phyloP scores from a whole-genome alignment of 805 yeast genomes.

The Ogataea neopini region DNA sequence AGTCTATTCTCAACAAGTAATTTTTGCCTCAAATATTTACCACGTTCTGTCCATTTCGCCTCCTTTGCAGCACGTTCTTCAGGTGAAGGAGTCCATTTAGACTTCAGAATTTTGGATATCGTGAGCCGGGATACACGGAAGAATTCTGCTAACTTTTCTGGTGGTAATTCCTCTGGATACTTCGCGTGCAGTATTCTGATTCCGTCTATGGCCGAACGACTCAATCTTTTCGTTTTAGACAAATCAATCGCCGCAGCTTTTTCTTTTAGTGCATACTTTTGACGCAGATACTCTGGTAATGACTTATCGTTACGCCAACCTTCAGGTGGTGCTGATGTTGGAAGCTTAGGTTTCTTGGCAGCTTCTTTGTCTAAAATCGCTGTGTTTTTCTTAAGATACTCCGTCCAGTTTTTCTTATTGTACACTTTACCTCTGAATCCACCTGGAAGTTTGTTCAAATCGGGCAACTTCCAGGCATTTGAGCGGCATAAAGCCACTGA shows the following conservation, averaged over 20 bases:
- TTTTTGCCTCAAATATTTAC: slow-evolving; percentile 33
- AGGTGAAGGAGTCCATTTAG: slow-evolving; percentile 70
- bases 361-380: slow-evolving; percentile 19
- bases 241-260: slow-evolving; percentile 61
- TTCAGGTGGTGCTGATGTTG: slow-evolving; percentile 40
- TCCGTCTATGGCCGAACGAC: slow-evolving; percentile 68
- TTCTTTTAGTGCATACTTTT: slow-evolving; percentile 61
- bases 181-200: slow-evolving; percentile 55
- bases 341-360: slow-evolving; percentile 13
- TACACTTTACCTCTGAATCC: slow-evolving; percentile 37
- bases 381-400: slow-evolving; percentile 24
- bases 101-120: slow-evolving; percentile 72
- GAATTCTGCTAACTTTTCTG: slow-evolving; percentile 58
- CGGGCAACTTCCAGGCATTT: slow-evolving; percentile 39
- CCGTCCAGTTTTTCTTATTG: slow-evolving; percentile 31
- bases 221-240: slow-evolving; percentile 67
- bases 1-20: slow-evolving; percentile 28
- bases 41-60: slow-evolving; percentile 56
- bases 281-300: slow-evolving; percentile 70
- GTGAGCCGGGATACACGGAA: slow-evolving; percentile 81
- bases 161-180: slow-evolving; percentile 58
- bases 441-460: slow-evolving; percentile 34
- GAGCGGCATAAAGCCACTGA: slow-evolving; percentile 18
- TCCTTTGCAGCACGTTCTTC: slow-evolving; percentile 49
- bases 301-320: slow-evolving; percentile 44